Evolutionary conservation across 331 rosid species (phyloP), one percentile per base, ranked within the genome.

Genomic region (Malus hybrid): DNA sequence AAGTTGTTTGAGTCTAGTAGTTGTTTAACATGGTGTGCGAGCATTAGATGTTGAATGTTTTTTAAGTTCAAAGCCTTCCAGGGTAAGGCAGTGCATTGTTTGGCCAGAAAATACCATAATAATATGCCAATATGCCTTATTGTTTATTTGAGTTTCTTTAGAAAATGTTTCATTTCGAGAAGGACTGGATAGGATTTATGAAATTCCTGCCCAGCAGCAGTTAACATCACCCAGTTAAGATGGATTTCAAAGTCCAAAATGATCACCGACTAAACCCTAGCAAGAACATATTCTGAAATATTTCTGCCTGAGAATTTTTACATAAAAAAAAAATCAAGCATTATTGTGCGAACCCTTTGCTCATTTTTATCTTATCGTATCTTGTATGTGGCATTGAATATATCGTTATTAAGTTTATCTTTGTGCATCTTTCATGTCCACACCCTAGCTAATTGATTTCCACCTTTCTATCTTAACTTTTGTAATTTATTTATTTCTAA

Each of bases 321-420:
- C 20, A 14, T 48, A 69, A 44, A 69, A 39, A 7, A 33, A 3
- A 44, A 67, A n/a, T 67, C 55, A 67, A 67, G 55, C 71, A 36
- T 36, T 54, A 15, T 19, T 36, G 20, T 19, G 50, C 50, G 28
- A 33, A 32, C 71, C 59, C 19, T 46, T 69, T 28, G n/a, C 22
- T 46, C 34, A 68, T 46, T 69, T 69, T 46, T 69, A 69, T 69
- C 73, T 24, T 69, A 69, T 69, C 73, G 34, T 14, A 68, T 44
- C 57, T 44, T 24, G 22, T 4, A 6, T 5, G 33, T 64, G 68
- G 22, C 68, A 64, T 6, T 64, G 69, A 64, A 64, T 42, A 42
- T 42, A 42, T 13, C n/a, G 12, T 68, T 68, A 3, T 68, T 68
- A 68, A 68, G 72, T 24, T 68, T 69, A 69, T 69, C 73, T 69